A percentile compares a stretch with the other conserved stretches of the same genome.
These are phyloP conservation scores for Triticum aestivum DNA, from an alignment of 176 grass and related monocot genomes.

Conservation along the genomic window IWGSC_CS_RefSeq_v2.1 NC_057813.1:509236881-509237380, in stretches of 20 bases:
- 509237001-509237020: not conserved
- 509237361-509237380: conserved; percentile 95
- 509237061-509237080: not conserved
- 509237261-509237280: not conserved
- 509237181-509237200: not conserved
- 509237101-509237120: not conserved
- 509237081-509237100: not conserved
- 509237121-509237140: not conserved
- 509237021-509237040: not conserved
- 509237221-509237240: not conserved
- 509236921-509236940: not conserved
- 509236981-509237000: not conserved
- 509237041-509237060: not conserved
- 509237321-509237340: not conserved
- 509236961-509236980: not conserved
- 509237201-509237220: not conserved
- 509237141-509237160: not conserved
- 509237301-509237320: not conserved
- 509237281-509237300: conserved; percentile 3
- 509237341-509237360: conserved; percentile 2
- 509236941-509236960: not conserved
- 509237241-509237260: not conserved
- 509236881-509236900: not conserved
- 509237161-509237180: not conserved
- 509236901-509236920: not conserved